Conservation (phyloP, 2,329 filamentous ascomycete species). For the Paraphoma chrysanthemicola region DNA sequence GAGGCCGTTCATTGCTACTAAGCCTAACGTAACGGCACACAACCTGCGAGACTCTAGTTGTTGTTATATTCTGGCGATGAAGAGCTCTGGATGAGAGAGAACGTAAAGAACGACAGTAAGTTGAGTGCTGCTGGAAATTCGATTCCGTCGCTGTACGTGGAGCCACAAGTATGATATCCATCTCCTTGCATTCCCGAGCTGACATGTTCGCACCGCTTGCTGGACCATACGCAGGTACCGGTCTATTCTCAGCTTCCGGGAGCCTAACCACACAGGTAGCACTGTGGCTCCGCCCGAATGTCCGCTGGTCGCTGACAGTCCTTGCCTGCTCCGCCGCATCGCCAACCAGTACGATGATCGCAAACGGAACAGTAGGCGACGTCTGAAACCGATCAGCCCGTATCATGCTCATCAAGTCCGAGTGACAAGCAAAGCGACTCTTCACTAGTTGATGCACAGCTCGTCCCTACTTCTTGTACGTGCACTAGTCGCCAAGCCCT, state of each 20-base stretch:
- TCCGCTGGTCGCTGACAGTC: no score
- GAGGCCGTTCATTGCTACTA: constrained; percentile 2
- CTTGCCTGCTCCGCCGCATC: neutral
- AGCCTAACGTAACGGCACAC: no score
- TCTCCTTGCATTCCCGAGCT: neutral
- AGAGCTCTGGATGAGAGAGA: neutral
- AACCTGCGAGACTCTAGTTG: no score
- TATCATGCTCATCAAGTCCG: neutral
- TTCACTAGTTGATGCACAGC: no score
- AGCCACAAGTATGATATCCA: neutral
- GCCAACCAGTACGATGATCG: no score
- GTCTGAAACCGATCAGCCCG: neutral
- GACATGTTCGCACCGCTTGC: neutral
- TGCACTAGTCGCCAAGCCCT: neutral
- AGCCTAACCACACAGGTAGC: neutral
- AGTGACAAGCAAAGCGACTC: neutral
- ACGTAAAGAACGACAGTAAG: neutral
- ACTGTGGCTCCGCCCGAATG: no score
- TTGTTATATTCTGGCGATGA: no score
- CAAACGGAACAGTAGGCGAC: neutral
- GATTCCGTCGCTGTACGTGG: neutral
- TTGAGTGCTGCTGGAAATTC: neutral
- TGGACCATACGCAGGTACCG: neutral
- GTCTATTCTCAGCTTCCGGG: neutral
- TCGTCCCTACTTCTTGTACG: neutral